Evolutionary conservation across 805 yeast genomes (phyloP), one percentile per base, ranked within the genome.

Genomic region (Nakazawaea pomicola): DNA sequence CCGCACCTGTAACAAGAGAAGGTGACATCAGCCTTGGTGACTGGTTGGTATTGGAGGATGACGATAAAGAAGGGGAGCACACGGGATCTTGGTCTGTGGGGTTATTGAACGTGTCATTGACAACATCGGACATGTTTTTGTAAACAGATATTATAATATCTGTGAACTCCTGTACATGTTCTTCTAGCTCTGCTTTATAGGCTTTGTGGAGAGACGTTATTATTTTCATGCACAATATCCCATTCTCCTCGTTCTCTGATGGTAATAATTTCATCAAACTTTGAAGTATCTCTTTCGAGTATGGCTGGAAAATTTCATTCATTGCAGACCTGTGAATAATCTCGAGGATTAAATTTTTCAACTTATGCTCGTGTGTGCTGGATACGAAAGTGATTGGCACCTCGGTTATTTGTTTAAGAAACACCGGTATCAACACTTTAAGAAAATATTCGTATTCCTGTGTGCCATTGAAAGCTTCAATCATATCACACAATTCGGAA

Each of bases 241-340:
- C 98, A 58, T 93, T 93, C 46, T 90, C 97, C 60, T 95, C 99
- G 57, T 93, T 93, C 55, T 95, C 99, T 12, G 65, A 68, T 15
- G 74, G 76, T 44, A 91, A 66, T 11, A 83, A 64, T 17, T 66
- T 59, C 51, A 80, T 76, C 40, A 91, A 63, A 8, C 70, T 64
- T 27, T 76, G 80, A 52, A 85, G 65, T 15, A 88, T 70, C 28
- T 68, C 69, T 25, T 64, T 63, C 1, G 90, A 79, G 57, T 79
- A 80, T 0, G 84, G 84, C 54, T 81, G 83, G 54, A 88, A 78
- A 2, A 82, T 72, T 27, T 89, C 96, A 55, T 84, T 89, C 68
- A 85, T 78, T 42, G 86, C 88, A 32, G 89, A 71, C 36, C 96
- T 71, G 52, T 86, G 89, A 11, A 91, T 64, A 12, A 87, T 76